A percentile compares a stretch with the other conserved stretches of the same genome.
Evolutionary conservation across 345 rosid species (phyloP).

Genomic region (Gossypium bickii): DNA sequence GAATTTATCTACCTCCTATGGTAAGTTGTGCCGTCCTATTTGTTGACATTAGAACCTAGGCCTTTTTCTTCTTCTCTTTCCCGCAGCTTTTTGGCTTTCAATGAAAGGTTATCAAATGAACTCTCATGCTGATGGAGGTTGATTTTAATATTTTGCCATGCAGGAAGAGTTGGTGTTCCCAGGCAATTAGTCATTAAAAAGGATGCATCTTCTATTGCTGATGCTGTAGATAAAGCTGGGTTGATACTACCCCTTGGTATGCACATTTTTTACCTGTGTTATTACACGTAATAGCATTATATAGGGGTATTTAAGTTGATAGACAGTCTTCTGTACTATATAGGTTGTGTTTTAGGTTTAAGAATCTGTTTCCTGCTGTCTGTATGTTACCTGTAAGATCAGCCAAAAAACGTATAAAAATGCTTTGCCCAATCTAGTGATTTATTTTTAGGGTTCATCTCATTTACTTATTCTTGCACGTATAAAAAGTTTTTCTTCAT

Average conservation of each 20-base stretch:
- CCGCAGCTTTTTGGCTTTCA: not conserved
- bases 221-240: constrained; percentile 57
- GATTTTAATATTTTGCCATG: constrained; percentile 6
- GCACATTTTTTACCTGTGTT: not conserved
- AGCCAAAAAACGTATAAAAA: not conserved
- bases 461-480: not conserved
- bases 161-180: constrained; percentile 69
- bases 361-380: not conserved
- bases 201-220: constrained; percentile 61
- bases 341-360: not conserved
- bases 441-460: not conserved
- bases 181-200: constrained; percentile 56
- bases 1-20: constrained; percentile 53
- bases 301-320: not conserved
- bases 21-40: constrained; percentile 24
- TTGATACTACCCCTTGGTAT: constrained; percentile 61
- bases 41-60: not conserved
- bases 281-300: not conserved
- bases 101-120: not conserved
- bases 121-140: constrained; percentile 5
- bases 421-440: not conserved
- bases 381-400: not conserved
- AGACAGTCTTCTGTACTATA: not conserved
- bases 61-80: not conserved
- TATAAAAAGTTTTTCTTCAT: not conserved